Percentiles rank a stretch among this genome's conserved stretches.
These are phyloP conservation scores for Ceratocystiopsis brevicomis DNA, from an alignment of 2,329 filamentous ascomycete species.

Conservation along the genomic window DNA sequence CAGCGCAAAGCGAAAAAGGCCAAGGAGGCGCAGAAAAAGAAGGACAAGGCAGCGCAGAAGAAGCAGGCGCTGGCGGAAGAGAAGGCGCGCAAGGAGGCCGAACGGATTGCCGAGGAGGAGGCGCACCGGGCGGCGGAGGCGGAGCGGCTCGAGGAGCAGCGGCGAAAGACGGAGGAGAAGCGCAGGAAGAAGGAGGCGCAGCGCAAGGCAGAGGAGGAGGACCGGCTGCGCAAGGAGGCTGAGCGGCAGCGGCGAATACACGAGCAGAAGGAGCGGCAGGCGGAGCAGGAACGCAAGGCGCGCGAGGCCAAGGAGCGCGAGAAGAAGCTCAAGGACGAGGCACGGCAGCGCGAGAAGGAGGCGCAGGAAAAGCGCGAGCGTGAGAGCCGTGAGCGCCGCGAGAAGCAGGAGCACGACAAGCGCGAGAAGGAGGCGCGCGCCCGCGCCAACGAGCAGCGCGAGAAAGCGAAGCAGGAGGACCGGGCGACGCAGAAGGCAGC, in stretches of 20 bases:
- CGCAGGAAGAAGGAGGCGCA: conserved; percentile 80
- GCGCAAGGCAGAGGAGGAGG: conserved; percentile 78
- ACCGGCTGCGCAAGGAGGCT: conserved; percentile 64
- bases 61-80: conserved; percentile 83
- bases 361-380: conserved; percentile 39
- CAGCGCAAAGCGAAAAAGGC: conserved; percentile 83
- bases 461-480: conserved; percentile 19
- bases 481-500: conserved; percentile 22
- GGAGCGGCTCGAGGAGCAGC: conserved; percentile 62
- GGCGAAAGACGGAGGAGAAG: conserved; percentile 71
- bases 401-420: conserved; percentile 35
- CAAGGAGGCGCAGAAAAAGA: conserved; percentile 84
- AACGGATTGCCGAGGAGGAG: conserved; percentile 74
- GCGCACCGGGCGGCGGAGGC: conserved; percentile 57
- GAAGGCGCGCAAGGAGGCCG: conserved; percentile 69
- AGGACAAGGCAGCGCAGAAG: conserved; percentile 80
- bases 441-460: conserved; percentile 17
- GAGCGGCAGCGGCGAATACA: conserved; percentile 62
- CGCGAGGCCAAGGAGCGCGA: conserved; percentile 64
- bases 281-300: conserved; percentile 67
- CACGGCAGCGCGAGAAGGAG: conserved; percentile 47
- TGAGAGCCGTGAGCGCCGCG: conserved; percentile 16
- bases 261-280: conserved; percentile 75
- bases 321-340: conserved; percentile 70
- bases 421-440: conserved; percentile 27